Percentiles rank a stretch among this genome's conserved stretches.
Conservation (phyloP, 2,329 filamentous ascomycete species). For the Fusarium pseudonygamai region DNA sequence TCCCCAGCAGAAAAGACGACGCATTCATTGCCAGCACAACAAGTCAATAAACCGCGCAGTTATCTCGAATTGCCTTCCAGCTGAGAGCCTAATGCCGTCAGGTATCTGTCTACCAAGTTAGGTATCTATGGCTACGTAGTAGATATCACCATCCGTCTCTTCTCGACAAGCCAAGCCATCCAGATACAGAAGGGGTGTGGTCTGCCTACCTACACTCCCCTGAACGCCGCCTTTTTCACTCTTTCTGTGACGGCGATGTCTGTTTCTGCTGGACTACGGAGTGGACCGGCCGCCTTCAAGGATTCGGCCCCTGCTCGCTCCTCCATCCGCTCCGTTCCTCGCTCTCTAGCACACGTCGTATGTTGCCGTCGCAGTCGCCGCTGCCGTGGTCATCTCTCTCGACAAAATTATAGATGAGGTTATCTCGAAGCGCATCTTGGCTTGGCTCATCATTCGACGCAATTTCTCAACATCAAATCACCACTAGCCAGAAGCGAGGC, state of each 20-base stretch:
- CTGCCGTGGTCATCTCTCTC: slow-evolving; percentile 15
- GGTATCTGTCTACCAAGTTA: slow-evolving; percentile 5
- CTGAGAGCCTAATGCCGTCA: slow-evolving; percentile 5
- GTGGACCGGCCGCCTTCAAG: slow-evolving; percentile 28
- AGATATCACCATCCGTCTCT: slow-evolving; percentile 20
- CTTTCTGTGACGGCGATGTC: slow-evolving; percentile 26
- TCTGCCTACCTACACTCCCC: neutral
- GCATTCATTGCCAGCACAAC: slow-evolving; percentile 20
- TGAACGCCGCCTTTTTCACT: slow-evolving; percentile 12
- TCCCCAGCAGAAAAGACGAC: slow-evolving; percentile 22
- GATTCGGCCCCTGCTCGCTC: slow-evolving; percentile 23
- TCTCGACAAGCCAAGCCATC: slow-evolving; percentile 6
- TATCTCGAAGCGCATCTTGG: slow-evolving; percentile 30
- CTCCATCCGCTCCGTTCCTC: slow-evolving; percentile 23
- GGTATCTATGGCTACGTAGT: slow-evolving; percentile 16
- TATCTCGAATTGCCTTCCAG: neutral
- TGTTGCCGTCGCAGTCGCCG: neutral
- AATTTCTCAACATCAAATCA: slow-evolving; percentile 31
- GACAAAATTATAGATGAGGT: slow-evolving; percentile 22
- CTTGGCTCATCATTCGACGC: slow-evolving; percentile 29
- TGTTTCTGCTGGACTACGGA: slow-evolving; percentile 21
- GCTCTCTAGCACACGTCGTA: slow-evolving; percentile 9
- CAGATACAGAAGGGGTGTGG: neutral
- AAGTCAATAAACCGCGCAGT: slow-evolving; percentile 17
- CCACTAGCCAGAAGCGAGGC: slow-evolving; percentile 6